Conservation (phyloP, 1,284 basidiomycete genomes). For the Psilocybe mexicana region DNA sequence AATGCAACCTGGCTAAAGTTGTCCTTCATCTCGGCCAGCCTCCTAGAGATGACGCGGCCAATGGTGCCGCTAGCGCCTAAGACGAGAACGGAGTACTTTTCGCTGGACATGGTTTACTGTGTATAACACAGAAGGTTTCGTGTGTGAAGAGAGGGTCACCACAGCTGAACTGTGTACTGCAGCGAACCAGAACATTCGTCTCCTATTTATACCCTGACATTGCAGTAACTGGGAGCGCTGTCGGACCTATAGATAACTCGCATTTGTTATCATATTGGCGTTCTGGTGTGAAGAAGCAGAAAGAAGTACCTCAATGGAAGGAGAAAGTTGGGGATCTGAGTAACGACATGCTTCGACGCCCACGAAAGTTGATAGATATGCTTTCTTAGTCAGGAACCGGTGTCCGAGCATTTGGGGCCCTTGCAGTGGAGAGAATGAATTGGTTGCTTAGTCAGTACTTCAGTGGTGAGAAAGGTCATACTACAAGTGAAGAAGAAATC, state of each 20-base stretch:
- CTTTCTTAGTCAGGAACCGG: background rate
- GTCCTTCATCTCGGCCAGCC: constrained; percentile 5
- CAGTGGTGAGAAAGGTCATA: no score
- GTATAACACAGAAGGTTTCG: background rate
- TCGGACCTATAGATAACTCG: background rate
- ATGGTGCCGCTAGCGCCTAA: constrained; percentile 9
- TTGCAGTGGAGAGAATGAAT: background rate
- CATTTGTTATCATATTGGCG: background rate
- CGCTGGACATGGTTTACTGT: background rate
- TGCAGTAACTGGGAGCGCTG: background rate
- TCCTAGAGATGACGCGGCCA: constrained; percentile 4
- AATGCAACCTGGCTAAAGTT: constrained; percentile 11
- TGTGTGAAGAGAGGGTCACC: background rate
- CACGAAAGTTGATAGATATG: background rate
- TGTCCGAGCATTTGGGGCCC: background rate
- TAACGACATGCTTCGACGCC: background rate
- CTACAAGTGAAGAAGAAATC: no score
- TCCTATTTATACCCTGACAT: background rate
- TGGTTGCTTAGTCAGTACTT: no score
- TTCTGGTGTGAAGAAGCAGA: background rate
- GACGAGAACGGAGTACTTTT: constrained; percentile 10
- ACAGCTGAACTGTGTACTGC: background rate
- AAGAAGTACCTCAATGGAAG: background rate
- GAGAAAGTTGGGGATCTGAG: background rate
- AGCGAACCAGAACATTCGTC: background rate